These are phyloP conservation scores for Syzygium aqueum DNA, from an alignment of 345 rosid genomes.

Conservation along the genomic window DNA sequence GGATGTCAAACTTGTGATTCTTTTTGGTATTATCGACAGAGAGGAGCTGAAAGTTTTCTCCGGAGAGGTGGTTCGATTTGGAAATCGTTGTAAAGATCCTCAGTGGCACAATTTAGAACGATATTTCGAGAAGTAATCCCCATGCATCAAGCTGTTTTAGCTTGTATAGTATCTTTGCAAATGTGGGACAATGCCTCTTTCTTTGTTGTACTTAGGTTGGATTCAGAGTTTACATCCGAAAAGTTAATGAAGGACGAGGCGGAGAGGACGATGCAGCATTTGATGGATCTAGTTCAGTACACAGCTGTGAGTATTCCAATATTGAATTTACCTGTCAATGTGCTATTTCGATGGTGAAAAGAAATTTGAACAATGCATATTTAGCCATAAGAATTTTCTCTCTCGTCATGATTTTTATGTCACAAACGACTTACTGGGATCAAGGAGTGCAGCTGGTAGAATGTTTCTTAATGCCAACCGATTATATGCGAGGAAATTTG, in stretches of 20 bases:
- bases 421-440: neutral
- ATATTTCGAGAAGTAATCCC: slow-evolving; percentile 74
- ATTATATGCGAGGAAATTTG: neutral
- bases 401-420: neutral
- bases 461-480: neutral
- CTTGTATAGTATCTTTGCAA: neutral
- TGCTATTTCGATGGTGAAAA: neutral
- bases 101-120: slow-evolving; percentile 97
- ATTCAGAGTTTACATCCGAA: slow-evolving; percentile 62
- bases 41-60: slow-evolving; percentile 84
- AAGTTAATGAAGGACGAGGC: slow-evolving; percentile 79
- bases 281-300: slow-evolving; percentile 71
- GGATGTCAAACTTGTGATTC: neutral
- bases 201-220: slow-evolving; percentile 47
- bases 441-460: neutral
- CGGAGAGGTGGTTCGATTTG: slow-evolving; percentile 95
- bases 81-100: slow-evolving; percentile 98
- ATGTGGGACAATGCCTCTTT: slow-evolving; percentile 7
- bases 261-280: slow-evolving; percentile 52
- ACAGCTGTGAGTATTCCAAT: slow-evolving; percentile 66
- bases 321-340: neutral
- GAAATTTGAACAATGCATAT: neutral
- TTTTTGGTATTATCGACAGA: slow-evolving; percentile 22
- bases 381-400: neutral
- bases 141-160: slow-evolving; percentile 10